Evolutionary conservation across 106 monocot species (phyloP), one percentile per base, ranked within the genome.

Genomic region (Phalaenopsis aphrodite): DNA sequence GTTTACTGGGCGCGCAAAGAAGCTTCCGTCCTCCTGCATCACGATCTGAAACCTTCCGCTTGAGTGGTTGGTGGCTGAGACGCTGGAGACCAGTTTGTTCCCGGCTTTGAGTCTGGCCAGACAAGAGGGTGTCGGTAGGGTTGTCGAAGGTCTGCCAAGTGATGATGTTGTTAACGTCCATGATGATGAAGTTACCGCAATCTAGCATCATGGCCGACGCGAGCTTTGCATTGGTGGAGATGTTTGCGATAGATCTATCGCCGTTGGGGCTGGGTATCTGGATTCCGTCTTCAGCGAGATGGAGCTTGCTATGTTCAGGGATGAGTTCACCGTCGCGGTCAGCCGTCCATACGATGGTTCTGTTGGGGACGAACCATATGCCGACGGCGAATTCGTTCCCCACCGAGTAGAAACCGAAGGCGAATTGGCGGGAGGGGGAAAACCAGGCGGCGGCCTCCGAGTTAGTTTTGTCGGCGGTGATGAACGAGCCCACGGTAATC

Each of bases 151-250:
- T 86, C 8, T 37, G 30, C 86, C 83, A 86, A 1, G 21, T 18
- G 36, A 38, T 9, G 2, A n/a, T 0, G 11, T 11, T 10, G 36
- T 52, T 77, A 37, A 75, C 38, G n/a, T 79, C 42, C 17, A 68
- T 77, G 57, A 86, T 38, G 57, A 86, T 68, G 68, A 86, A 83
- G 80, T 82, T 76, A 55, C 86, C 86, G 2, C 79, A 67, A 10
- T 86, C 79, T 24, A 17, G 68, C 76, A 86, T 83, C 10, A 55
- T 19, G 14, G 86, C 76, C 1, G 55, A 55, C 8, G n/a, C 3
- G 8, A 73, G 78, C 19, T 39, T 21, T 1, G 11, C 4, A 4
- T 1, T 8, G 21, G 24, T 6, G 43, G 65, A 46, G 14, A 37
- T 18, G 38, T 24, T 41, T 17, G 57, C 11, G 76, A 19, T 15